phyloP scores from a whole-genome alignment of 2,329 filamentous ascomycete genomes.

The Elsinoe ampelina region DNA sequence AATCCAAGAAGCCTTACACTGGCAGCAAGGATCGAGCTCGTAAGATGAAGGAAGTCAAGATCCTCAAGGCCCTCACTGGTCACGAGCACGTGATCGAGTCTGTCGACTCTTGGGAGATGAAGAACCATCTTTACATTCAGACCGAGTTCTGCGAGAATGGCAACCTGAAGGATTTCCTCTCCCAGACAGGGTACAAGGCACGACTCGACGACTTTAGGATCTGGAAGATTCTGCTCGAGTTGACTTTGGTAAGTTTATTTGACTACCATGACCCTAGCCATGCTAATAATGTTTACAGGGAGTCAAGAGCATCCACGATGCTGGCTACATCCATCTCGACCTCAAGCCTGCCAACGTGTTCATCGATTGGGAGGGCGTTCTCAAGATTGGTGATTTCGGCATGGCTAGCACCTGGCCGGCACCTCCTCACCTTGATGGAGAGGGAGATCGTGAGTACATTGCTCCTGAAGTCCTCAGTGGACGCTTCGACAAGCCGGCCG shows the following conservation, averaged over 20 bases:
- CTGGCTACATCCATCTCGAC: slow-evolving; percentile 76
- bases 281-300: slow-evolving; percentile 48
- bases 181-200: slow-evolving; percentile 71
- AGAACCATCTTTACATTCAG: slow-evolving; percentile 85
- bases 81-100: slow-evolving; percentile 81
- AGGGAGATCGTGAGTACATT: slow-evolving; percentile 94
- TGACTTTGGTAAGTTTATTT: slow-evolving; percentile 57
- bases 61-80: slow-evolving; percentile 65
- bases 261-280: slow-evolving; percentile 17
- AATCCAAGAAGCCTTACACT: slow-evolving; percentile 69
- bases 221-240: slow-evolving; percentile 91
- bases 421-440: slow-evolving; percentile 66
- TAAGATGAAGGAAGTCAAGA: slow-evolving; percentile 74
- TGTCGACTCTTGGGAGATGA: slow-evolving; percentile 78
- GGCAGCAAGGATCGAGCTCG: slow-evolving; percentile 71
- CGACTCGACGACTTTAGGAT: slow-evolving; percentile 94
- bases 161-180: slow-evolving; percentile 75
- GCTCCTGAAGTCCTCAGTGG: slow-evolving; percentile 85
- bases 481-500: slow-evolving; percentile 78
- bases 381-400: slow-evolving; percentile 83
- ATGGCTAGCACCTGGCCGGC: slow-evolving; percentile 73
- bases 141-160: slow-evolving; percentile 96
- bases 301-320: slow-evolving; percentile 79
- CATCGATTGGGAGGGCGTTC: slow-evolving; percentile 67
- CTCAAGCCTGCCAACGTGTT: slow-evolving; percentile 79